Conservation (phyloP, 108 stramenopile genomes). For the Schizochytrium sp. region DNA sequence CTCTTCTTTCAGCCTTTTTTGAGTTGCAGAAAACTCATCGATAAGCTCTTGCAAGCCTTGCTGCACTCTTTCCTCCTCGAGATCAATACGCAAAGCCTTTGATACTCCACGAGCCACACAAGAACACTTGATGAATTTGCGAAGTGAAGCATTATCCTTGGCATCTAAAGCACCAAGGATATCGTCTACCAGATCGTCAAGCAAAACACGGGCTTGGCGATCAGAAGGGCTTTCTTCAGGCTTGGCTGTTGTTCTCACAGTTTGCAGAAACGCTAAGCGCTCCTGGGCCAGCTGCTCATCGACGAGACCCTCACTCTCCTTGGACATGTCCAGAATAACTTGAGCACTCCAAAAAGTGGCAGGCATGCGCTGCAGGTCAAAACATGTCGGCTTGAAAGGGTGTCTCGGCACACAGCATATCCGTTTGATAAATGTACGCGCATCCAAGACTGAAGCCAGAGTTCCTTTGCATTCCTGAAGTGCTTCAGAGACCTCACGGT, state of each 20-base stretch:
- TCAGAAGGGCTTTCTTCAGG: neutral
- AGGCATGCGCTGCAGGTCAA: neutral
- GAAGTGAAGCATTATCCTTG: neutral
- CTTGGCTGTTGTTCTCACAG: neutral
- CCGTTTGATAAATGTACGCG: slow-evolving; percentile 15
- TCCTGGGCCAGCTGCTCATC: slow-evolving; percentile 12
- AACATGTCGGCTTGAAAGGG: neutral
- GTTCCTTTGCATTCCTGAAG: slow-evolving; percentile 24
- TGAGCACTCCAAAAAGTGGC: neutral
- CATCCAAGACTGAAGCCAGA: neutral
- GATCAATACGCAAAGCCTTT: slow-evolving; percentile 46
- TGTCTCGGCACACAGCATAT: slow-evolving; percentile 55
- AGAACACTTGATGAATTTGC: neutral
- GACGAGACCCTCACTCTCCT: neutral
- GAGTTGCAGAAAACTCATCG: neutral
- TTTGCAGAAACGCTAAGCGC: neutral
- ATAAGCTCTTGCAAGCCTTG: too few species aligned
- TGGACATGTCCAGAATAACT: neutral
- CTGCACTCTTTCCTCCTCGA: slow-evolving; percentile 24
- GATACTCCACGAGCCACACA: slow-evolving; percentile 45
- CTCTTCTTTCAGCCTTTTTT: neutral
- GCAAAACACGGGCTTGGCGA: slow-evolving; percentile 3
- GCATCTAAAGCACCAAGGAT: neutral
- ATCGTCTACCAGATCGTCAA: neutral
- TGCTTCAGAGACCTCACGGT: slow-evolving; percentile 1